Conservation (phyloP, 768 basidiomycete genomes). For the Russula abietina region DNA sequence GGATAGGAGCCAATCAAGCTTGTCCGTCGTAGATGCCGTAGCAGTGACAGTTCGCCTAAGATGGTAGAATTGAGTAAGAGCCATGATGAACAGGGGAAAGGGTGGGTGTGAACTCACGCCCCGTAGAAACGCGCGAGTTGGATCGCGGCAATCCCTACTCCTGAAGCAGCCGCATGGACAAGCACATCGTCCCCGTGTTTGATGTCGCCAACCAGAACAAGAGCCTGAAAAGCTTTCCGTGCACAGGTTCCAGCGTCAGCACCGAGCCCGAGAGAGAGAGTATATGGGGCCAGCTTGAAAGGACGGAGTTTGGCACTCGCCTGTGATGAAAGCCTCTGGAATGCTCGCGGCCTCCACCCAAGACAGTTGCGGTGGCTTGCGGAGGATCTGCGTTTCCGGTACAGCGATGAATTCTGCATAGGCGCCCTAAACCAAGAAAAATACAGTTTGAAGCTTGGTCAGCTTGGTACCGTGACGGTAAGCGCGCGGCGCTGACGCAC, state of each 20-base stretch:
- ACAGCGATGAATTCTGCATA: conserved; percentile 78
- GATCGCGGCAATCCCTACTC: conserved; percentile 83
- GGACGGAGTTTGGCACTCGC: conserved; percentile 33
- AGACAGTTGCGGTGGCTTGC: conserved; percentile 66
- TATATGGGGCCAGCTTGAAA: not conserved
- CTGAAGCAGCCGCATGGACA: conserved; percentile 87
- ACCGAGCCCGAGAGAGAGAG: not conserved
- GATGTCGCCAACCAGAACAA: conserved; percentile 62
- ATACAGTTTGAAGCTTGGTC: not conserved
- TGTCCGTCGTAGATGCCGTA: conserved; percentile 42
- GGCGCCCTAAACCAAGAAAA: conserved; percentile 54
- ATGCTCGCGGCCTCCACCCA: conserved; percentile 85
- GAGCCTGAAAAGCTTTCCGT: conserved; percentile 50
- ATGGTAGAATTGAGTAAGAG: not conserved
- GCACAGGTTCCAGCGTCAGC: not conserved
- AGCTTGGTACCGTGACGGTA: not conserved
- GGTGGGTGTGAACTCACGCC: conserved; percentile 54
- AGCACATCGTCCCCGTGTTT: conserved; percentile 69
- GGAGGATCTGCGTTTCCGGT: conserved; percentile 56
- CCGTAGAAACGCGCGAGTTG: conserved; percentile 73
- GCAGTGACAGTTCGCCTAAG: conserved; percentile 64
- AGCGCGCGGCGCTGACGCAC: conserved; percentile 44
- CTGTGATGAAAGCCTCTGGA: conserved; percentile 85
- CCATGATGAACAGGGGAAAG: conserved; percentile 3
- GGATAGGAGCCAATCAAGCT: conserved; percentile 67